Evolutionary conservation across 768 basidiomycete species (phyloP).

Genomic region (Paxillus rubicundulus): DNA sequence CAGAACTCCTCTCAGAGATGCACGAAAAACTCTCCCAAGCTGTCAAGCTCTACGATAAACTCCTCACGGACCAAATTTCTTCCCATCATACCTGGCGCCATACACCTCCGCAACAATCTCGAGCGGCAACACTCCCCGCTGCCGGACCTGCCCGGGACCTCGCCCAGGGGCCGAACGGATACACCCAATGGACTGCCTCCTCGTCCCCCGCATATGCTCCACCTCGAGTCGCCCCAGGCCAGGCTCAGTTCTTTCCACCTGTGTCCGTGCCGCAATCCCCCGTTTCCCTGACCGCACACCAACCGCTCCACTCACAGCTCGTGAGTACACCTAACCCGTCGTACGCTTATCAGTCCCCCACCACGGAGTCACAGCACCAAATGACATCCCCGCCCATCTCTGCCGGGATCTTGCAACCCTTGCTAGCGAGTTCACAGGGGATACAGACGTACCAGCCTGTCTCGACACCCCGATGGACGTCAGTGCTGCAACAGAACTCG

Average conservation of each 20-base stretch:
- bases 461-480: constrained; percentile 16
- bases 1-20: constrained; percentile 90
- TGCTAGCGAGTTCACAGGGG: constrained; percentile 8
- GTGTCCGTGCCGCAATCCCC: constrained; percentile 23
- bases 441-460: constrained; percentile 19
- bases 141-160: constrained; percentile 18
- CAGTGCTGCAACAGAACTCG: constrained; percentile 4
- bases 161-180: constrained; percentile 32
- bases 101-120: constrained; percentile 19
- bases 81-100: constrained; percentile 65
- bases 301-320: constrained; percentile 27
- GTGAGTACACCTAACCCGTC: constrained; percentile 11
- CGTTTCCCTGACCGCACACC: constrained; percentile 25
- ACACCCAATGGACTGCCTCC: constrained; percentile 29
- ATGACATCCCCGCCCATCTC: constrained; percentile 11
- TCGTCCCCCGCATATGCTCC: constrained; percentile 20
- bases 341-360: constrained; percentile 11
- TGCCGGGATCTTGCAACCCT: constrained; percentile 12
- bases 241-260: constrained; percentile 16
- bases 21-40: constrained; percentile 91
- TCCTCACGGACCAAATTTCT: constrained; percentile 80
- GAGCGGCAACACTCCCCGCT: constrained; percentile 27
- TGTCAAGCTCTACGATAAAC: constrained; percentile 85
- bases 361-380: constrained; percentile 10
- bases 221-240: constrained; percentile 13